phyloP scores from a whole-genome alignment of 257 asterid genomes.

The Solanum appendiculatum region DNA sequence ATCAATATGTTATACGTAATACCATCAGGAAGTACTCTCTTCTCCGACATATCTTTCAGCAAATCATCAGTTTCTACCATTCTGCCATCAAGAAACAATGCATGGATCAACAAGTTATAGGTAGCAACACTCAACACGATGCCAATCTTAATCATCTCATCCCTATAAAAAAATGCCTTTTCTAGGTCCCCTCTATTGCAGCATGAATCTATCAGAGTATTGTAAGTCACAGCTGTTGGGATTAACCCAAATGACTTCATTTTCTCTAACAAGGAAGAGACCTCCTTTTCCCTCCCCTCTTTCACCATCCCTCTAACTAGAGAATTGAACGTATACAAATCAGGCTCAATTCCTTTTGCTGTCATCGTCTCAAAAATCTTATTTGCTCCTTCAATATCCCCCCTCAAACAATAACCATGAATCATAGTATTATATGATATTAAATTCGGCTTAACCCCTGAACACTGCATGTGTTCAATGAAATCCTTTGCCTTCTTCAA shows the following conservation, averaged over 20 bases:
- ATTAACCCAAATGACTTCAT: constrained; percentile 35
- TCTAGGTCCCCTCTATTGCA: constrained; percentile 38
- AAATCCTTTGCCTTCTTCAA: constrained; percentile 35
- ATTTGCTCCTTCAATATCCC: constrained; percentile 29
- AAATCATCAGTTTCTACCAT: constrained; percentile 21
- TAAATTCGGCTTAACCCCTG: constrained; percentile 35
- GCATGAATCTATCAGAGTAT: constrained; percentile 38
- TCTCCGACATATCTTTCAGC: constrained; percentile 35
- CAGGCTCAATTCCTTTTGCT: constrained; percentile 28
- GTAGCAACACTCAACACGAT: constrained; percentile 35
- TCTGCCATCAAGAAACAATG: constrained; percentile 27
- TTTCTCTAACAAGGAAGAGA: constrained; percentile 28
- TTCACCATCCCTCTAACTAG: constrained; percentile 32
- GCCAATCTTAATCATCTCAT: constrained; percentile 45
- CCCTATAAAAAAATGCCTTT: constrained; percentile 31
- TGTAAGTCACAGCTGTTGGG: constrained; percentile 38
- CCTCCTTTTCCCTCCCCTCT: constrained; percentile 27
- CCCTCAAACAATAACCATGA: constrained; percentile 25
- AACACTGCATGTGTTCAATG: constrained; percentile 29
- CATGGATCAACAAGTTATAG: constrained; percentile 40
- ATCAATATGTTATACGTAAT: constrained; percentile 43
- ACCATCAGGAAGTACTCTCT: constrained; percentile 29
- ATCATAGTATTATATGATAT: constrained; percentile 43
- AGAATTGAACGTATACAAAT: constrained; percentile 33
- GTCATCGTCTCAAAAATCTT: constrained; percentile 25